phyloP scores from a whole-genome alignment of 352 stramenopile genomes.

The Phytophthora boehmeriae region DNA sequence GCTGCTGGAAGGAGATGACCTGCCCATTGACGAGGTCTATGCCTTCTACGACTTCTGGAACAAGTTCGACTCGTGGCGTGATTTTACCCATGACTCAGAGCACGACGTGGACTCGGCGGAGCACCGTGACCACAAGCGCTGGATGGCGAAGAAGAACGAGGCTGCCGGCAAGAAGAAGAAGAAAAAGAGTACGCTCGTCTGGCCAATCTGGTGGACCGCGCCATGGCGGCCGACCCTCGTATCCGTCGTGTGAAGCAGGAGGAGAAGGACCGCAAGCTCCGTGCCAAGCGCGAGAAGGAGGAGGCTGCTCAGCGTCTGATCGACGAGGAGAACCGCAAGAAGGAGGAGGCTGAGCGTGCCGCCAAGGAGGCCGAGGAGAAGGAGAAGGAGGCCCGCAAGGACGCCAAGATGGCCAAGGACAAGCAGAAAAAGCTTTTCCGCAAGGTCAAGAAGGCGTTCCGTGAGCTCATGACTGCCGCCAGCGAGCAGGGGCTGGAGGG shows the following conservation, averaged over 20 bases:
- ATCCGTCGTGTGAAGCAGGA: slow-evolving; percentile 85
- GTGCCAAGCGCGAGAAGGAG: slow-evolving; percentile 77
- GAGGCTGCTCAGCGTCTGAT: slow-evolving; percentile 68
- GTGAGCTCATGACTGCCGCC: slow-evolving; percentile 71
- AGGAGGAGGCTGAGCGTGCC: slow-evolving; percentile 60
- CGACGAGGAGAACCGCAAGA: slow-evolving; percentile 68
- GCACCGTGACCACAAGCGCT: slow-evolving; percentile 87
- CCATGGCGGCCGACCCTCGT: slow-evolving; percentile 71
- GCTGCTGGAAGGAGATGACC: slow-evolving; percentile 61
- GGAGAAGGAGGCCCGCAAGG: slow-evolving; percentile 72
- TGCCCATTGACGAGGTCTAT: slow-evolving; percentile 72
- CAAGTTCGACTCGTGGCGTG: slow-evolving; percentile 88
- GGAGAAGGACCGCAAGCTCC: slow-evolving; percentile 85
- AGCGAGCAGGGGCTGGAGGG: slow-evolving; percentile 63
- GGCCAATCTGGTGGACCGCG: slow-evolving; percentile 79
- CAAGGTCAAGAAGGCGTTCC: slow-evolving; percentile 88
- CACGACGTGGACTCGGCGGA: slow-evolving; percentile 87
- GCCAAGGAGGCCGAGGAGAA: slow-evolving; percentile 62
- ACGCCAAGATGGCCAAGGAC: slow-evolving; percentile 77
- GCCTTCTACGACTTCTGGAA: slow-evolving; percentile 92
- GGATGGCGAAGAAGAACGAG: slow-evolving; percentile 91
- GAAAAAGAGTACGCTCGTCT: slow-evolving; percentile 89
- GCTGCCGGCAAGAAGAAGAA: slow-evolving; percentile 87
- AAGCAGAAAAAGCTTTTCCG: slow-evolving; percentile 88
- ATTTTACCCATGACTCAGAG: slow-evolving; percentile 85